Base-by-base conservation (phyloP, 192 early-diverging fungal genomes). In the Rhizoclosmatium sp. region DNA sequence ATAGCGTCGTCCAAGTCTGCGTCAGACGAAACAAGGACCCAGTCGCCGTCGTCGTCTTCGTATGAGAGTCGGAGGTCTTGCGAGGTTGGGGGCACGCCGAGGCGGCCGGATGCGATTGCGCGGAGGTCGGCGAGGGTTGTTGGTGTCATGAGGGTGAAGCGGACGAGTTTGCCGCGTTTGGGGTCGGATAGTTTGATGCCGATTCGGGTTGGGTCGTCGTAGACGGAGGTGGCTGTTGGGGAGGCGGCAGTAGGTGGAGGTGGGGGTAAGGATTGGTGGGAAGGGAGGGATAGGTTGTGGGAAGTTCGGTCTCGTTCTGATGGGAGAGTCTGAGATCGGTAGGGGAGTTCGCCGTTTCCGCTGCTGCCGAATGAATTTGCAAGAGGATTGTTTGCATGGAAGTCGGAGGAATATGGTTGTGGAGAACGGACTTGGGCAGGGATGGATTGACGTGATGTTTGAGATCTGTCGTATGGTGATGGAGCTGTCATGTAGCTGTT, bases 1-100 rank as follows among this genome's bases (percentile, higher is more conserved):
- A 98, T 93, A 3, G 95, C 94, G 69, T 98, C 95, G 3, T 90
- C 81, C 74, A 99, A 82, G 76, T 99, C 97, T 12, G 89, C 88
- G 71, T 94, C 93, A 54, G 87, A 87, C 41, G 91, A 88, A 79
- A 99, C 88, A 75, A 92, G 85, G 39, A 99, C 94, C 71, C 91
- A 88, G 80, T 99, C 98, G 54, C 93, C 91, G 69, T 99, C 98
- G 75, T 99, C 98, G 81, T 99, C 98, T 64, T 95, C 78, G 79
- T 98, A 99, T 48, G 58, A 78, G 47, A 89, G 39, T 14, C 44
- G 12, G 23, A 61, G 12, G 5, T 39, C 47, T 31, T 14, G 54
- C 4, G 45, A 51, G 4, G 19, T 23, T 2, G 12, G 9, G 10
- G 14, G 4, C 19, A 39, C 21, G 1, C 7, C 68, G 5, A 45